Evolutionary conservation across 2,329 filamentous ascomycete species (phyloP), one percentile per base, ranked within the genome.

Genomic region (Nothopassalora personata): DNA sequence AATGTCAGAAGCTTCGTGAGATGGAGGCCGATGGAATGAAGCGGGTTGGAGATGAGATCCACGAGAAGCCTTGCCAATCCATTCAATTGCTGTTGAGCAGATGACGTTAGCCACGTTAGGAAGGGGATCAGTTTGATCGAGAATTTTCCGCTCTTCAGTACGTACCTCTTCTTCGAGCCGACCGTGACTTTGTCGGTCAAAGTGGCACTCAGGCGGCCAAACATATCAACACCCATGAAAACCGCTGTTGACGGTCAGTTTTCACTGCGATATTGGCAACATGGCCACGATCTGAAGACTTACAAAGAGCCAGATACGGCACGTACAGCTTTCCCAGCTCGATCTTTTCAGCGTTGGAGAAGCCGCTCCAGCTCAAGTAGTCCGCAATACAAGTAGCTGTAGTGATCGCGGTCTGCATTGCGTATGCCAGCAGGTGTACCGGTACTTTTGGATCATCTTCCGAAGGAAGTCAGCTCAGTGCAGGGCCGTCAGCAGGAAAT

Each of bases 351-450:
- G 66, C 68, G 1, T 69, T 62, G 0, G 74, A 73, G 31, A 80
- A 75, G 50, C 75, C 75, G 2, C 71, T 69, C 83, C 86, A 89
- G 62, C 75, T 77, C 72, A 81, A 73, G 64, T 82, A 83, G 58
- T 88, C 86, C 1, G 80, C 77, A 49, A 88, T 77, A 66, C 86
- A 89, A 0, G 83, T 83, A 46, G 83, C 67, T 0, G 86, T 87
- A 1, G 86, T 87, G 57, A 88, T 62, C 36, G 79, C 82, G 0
- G 84, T 82, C 67, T 87, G 79, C 9, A 83, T 71, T 0, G 82
- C 80, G 65, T 83, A 88, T 2, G 84, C 72, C 1, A 88, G 78
- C 0, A 89, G 74, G 53, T 85, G 80, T 0, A 88, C 71, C 0
- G 85, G 83, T 4, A 85, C 64, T 51, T 81, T 77, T 0, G 83